phyloP scores from a whole-genome alignment of 441 rosid genomes.

The Adansonia gregorii region DNA sequence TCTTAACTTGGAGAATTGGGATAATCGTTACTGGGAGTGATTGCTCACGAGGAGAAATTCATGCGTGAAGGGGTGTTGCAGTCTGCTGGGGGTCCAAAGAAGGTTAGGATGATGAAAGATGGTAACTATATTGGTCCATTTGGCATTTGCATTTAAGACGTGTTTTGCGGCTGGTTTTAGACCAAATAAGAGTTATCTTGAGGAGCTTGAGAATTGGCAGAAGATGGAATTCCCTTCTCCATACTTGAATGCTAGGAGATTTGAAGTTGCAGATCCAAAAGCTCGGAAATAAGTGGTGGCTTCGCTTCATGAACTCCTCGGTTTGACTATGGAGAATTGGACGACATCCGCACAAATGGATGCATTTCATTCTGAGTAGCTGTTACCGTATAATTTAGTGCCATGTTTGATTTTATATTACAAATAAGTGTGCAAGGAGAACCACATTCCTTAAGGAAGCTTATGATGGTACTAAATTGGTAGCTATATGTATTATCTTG shows the following conservation, averaged over 20 bases:
- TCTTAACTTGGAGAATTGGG: constrained; percentile 83
- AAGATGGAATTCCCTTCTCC: constrained; percentile 95
- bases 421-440: constrained; percentile 82
- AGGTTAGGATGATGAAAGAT: constrained; percentile 69
- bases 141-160: constrained; percentile 54
- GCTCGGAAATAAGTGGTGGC: constrained; percentile 76
- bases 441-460: constrained; percentile 83
- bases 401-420: constrained; percentile 81
- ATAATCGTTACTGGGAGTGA: constrained; percentile 64
- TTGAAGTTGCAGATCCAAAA: constrained; percentile 67
- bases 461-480: constrained; percentile 62
- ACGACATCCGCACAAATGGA: constrained; percentile 68
- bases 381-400: constrained; percentile 75
- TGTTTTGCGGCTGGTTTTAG: constrained; percentile 74
- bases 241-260: constrained; percentile 74
- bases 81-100: constrained; percentile 38
- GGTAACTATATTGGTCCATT: constrained; percentile 73
- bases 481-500: constrained; percentile 67
- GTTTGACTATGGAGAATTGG: constrained; percentile 78
- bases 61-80: constrained; percentile 44
- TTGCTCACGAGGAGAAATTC: constrained; percentile 64
- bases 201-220: constrained; percentile 83
- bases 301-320: constrained; percentile 84
- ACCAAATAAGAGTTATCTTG: constrained; percentile 68
- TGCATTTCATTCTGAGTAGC: constrained; percentile 67